Evolutionary conservation across 352 stramenopile species (phyloP), one percentile per base, ranked within the genome.

Genomic region (Pilasporangium apinafurcum): DNA sequence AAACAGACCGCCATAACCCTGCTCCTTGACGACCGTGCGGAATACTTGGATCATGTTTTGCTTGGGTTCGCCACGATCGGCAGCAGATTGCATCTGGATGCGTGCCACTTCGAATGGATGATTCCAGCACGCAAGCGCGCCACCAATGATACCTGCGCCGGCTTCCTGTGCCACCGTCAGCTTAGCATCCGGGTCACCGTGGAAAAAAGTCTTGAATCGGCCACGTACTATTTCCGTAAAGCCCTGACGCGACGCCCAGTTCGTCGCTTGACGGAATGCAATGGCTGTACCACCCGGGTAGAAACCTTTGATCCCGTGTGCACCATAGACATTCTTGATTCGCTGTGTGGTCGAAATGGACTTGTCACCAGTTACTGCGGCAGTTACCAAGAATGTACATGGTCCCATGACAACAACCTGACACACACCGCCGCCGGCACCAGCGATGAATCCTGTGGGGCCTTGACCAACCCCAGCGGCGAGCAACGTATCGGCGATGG

Each of bases 51-150:
- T 40, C 81, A 96, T 95, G 70, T 85, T 92, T 59, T 93, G 76
- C 68, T 90, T 90, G 35, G 84, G 74, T 53, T 96, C 83, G 20
- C 85, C 85, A 32, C 83, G 83, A 52, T 94, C 83, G 3, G 83
- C 85, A 7, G 83, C 78, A 29, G 83, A 91, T 59, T 96, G 85
- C 85, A 96, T 96, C 65, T 96, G 83, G 53, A 96, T 96, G 45
- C 85, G 85, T 32, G 85, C 85, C 39, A 96, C 85, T 52, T 96
- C 86, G 43, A 96, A 96, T 20, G 86, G 86, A 59, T 96, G 86
- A 68, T 96, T 96, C 86, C 86, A 96, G 70, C 84, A 95, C 35
- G 86, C 66, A 33, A 96, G 46, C 10, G 75, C 82, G 13, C 86
- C 86, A 43, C 86, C 86, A 21, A 96, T 62, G 45, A 95, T 92